Evolutionary conservation across 805 yeast species (phyloP).

Genomic region (Candida parachauliodes): DNA sequence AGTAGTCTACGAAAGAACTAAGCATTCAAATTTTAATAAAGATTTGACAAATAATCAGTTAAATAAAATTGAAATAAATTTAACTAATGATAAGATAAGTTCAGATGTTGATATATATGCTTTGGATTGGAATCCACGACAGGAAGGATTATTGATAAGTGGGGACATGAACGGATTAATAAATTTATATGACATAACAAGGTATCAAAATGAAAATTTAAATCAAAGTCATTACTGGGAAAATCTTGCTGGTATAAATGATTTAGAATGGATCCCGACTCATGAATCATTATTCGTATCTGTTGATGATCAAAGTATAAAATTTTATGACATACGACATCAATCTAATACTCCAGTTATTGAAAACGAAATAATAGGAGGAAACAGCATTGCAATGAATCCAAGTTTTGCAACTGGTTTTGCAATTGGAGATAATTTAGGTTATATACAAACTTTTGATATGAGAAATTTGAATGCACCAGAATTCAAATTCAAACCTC

Average conservation of each 20-base stretch:
- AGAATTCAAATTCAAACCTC: constrained; percentile 19
- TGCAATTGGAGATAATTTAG: constrained; percentile 67
- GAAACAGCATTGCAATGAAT: constrained; percentile 61
- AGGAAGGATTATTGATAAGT: constrained; percentile 56
- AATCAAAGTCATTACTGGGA: constrained; percentile 2
- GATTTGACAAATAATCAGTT: constrained; percentile 21
- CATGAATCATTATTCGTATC: constrained; percentile 63
- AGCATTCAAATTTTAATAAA: constrained; percentile 48
- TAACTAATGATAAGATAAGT: constrained; percentile 31
- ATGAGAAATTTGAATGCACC: constrained; percentile 35
- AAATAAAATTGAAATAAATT: constrained; percentile 48
- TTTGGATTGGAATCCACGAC: constrained; percentile 66
- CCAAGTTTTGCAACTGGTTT: constrained; percentile 51
- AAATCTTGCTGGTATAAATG: constrained; percentile 53
- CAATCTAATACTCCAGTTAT: constrained; percentile 1
- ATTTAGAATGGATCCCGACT: constrained; percentile 61
- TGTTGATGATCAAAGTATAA: constrained; percentile 57
- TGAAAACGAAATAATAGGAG: constrained; percentile 24
- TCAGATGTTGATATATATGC: constrained; percentile 58
- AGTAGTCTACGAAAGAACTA: constrained; percentile 76
- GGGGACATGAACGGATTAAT: constrained; percentile 64
- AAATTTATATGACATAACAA: constrained; percentile 64
- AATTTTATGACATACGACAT: constrained; percentile 52
- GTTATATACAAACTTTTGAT: constrained; percentile 62
- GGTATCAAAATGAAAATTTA: constrained; percentile 18